Percentiles rank a stretch among this genome's conserved stretches.
Evolutionary conservation across 164 flowering plant species (phyloP).

Genomic region (Santalum album): DNA sequence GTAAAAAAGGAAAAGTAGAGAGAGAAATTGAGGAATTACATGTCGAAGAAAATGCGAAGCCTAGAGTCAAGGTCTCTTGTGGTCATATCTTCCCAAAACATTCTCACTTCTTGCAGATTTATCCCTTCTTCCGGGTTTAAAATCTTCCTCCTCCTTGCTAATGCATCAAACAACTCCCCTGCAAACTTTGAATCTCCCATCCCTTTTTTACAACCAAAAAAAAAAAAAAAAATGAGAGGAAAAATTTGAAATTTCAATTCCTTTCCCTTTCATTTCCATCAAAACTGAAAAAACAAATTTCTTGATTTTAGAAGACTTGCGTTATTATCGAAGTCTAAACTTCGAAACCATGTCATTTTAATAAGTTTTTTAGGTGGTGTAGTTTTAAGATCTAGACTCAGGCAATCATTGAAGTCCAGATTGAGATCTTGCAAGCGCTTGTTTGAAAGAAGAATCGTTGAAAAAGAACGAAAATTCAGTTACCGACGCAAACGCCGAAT

Average conservation of each 20-base stretch:
- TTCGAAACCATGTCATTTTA: too few relatives aligned
- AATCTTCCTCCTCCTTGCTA: conserved; percentile 64
- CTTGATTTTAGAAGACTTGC: too few relatives aligned
- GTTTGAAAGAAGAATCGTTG: not conserved
- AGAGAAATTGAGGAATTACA: conserved; percentile 29
- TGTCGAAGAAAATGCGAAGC: conserved; percentile 94
- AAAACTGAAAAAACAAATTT: too few relatives aligned
- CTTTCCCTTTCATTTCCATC: too few relatives aligned
- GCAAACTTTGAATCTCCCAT: conserved; percentile 85
- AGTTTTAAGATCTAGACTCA: too few relatives aligned
- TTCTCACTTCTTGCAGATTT: conserved; percentile 32
- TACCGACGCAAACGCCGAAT: conserved; percentile 80
- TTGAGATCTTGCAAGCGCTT: too few relatives aligned
- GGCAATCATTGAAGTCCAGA: too few relatives aligned
- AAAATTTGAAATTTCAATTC: too few relatives aligned
- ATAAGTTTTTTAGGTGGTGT: too few relatives aligned
- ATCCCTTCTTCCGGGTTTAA: conserved; percentile 41
- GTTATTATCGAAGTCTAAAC: too few relatives aligned
- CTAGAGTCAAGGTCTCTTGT: conserved; percentile 60
- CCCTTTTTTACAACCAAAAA: conserved; percentile 33
- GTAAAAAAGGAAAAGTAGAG: too few relatives aligned
- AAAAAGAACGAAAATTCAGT: not conserved
- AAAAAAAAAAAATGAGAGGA: not conserved
- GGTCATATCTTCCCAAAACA: conserved; percentile 80
- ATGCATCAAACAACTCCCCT: conserved; percentile 52